Evolutionary conservation across 768 basidiomycete species (phyloP), one percentile per base, ranked within the genome.

Genomic region (Russula lepida): DNA sequence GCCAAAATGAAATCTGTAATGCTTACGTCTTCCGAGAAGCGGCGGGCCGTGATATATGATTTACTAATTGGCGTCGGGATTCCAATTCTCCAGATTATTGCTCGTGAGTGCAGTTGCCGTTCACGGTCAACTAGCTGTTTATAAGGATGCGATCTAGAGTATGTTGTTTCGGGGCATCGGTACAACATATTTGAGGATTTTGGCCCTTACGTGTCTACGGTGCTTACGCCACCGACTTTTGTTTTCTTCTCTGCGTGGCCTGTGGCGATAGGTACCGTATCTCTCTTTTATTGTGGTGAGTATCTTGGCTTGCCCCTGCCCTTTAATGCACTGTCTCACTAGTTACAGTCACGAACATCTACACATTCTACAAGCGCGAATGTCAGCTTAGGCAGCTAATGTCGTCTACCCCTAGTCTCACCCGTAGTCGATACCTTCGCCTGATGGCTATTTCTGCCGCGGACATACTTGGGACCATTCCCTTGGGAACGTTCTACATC

Each of bases 121-220:
- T 19, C 3, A 28, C 17, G 7, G 6, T 30, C 27, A 19, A 2
- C 27, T 0, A 8, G 17, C 8, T 49, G 21, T 15, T 35, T 23
- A 35, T 13, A 23, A 1, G 21, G 33, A 23, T 52, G 15, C 47
- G 11, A 32, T n/a, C 3, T 7, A 50, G 28, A 30, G 9, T 30
- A 30, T 11, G 9, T 50, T n/a, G 8, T 50, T 32, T 50, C 30
- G 1, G 28, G 0, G 9, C 28, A 32, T 50, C 28, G 28, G 9
- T 50, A 50, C 17, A n/a, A 30, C 5, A 27, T 50, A 27, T n/a
- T 50, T 5, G 79, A 82, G 60, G 71, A 76, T n/a, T 58, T 77
- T 13, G 83, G 83, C 0, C 83, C 82, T 58, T 64, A 65, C 8
- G 70, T 78, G 0, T 57, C 73, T 0, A 68, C 72, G 1, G 78